Conservation (phyloP, 179 eudicot species). For the Silene vulgaris region DNA sequence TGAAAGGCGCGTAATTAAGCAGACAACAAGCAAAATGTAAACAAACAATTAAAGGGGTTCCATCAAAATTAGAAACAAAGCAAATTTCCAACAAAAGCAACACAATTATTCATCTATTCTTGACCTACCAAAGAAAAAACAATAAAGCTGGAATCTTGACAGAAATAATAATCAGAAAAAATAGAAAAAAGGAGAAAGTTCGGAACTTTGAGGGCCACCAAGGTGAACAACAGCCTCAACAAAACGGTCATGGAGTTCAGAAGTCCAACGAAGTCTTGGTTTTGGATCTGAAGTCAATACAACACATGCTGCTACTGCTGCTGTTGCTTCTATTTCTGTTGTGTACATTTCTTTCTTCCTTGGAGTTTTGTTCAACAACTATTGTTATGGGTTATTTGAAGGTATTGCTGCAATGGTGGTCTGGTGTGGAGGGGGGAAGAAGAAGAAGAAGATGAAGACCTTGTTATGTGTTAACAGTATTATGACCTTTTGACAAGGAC, state of each 20-base stretch:
- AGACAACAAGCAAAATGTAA: background rate
- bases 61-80: background rate
- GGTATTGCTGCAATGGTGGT: too few species aligned
- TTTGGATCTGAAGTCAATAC: constrained; percentile 76
- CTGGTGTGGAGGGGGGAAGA: too few species aligned
- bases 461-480: too few species aligned
- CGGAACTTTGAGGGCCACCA: constrained; percentile 82
- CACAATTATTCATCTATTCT: too few species aligned
- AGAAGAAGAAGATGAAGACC: too few species aligned
- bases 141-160: background rate
- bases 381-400: too few species aligned
- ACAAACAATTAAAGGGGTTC: background rate
- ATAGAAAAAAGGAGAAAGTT: background rate
- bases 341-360: constrained; percentile 7
- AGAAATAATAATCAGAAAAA: background rate
- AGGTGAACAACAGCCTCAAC: constrained; percentile 86
- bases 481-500: too few species aligned
- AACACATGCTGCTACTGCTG: constrained; percentile 35
- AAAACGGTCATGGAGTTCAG: constrained; percentile 80
- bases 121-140: too few species aligned
- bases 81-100: background rate
- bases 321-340: background rate
- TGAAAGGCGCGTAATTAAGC: background rate
- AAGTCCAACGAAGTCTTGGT: constrained; percentile 87
- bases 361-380: too few species aligned